Conservation (phyloP, 2,329 filamentous ascomycete species). For the Pyricularia sp. region DNA sequence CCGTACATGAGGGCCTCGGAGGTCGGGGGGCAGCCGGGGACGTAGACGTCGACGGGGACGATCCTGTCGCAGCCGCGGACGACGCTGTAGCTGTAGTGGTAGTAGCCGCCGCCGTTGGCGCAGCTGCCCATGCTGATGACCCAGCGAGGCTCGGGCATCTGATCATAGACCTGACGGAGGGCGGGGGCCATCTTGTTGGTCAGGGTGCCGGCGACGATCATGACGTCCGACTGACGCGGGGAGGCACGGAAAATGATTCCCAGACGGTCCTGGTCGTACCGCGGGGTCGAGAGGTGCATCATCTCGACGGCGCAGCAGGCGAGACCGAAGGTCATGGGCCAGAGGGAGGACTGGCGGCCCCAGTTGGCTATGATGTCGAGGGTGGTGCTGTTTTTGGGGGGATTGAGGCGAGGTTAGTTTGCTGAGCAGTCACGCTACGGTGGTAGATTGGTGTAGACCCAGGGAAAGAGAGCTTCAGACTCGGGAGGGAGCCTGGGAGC, state of each 20-base stretch:
- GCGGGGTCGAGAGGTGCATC: constrained; percentile 84
- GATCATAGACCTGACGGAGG: constrained; percentile 83
- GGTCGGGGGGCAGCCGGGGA: constrained; percentile 51
- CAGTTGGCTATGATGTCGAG: constrained; percentile 76
- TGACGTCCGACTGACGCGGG: constrained; percentile 79
- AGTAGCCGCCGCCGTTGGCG: constrained; percentile 64
- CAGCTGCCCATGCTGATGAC: constrained; percentile 64
- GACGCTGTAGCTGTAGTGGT: constrained; percentile 64
- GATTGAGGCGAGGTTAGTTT: neutral
- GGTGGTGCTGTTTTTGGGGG: constrained; percentile 47
- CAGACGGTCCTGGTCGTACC: constrained; percentile 81
- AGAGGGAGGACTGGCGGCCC: constrained; percentile 74
- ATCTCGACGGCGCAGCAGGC: constrained; percentile 87
- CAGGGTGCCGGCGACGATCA: constrained; percentile 88
- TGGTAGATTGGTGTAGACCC: neutral
- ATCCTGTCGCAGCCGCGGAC: constrained; percentile 56
- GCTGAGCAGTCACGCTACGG: neutral
- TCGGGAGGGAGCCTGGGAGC: neutral
- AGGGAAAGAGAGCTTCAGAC: neutral
- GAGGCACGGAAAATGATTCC: constrained; percentile 89
- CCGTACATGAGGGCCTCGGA: constrained; percentile 40
- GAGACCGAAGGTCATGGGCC: constrained; percentile 83
- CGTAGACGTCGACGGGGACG: constrained; percentile 59
- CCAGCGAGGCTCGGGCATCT: constrained; percentile 90
- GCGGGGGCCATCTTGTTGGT: constrained; percentile 97